phyloP scores from a whole-genome alignment of 2,329 filamentous ascomycete species.

The Coniella lustricola region DNA sequence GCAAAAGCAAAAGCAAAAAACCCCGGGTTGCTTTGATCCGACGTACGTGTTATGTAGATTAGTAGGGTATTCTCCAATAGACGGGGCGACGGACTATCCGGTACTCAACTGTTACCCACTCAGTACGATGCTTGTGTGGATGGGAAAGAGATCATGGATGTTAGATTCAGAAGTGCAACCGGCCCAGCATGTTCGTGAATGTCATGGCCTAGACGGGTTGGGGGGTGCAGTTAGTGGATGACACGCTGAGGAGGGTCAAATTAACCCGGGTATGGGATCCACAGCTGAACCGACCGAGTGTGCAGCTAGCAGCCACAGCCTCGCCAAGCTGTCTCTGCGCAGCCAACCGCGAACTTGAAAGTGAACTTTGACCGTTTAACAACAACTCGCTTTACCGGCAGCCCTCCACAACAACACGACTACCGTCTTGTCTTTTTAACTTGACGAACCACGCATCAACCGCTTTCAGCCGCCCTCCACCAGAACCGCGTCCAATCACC shows the following conservation, averaged over 20 bases:
- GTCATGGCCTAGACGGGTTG: no score
- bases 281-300: not conserved
- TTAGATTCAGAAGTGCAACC: no score
- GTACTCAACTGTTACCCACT: no score
- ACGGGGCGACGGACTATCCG: not conserved
- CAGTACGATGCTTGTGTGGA: no score
- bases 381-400: not conserved
- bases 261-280: not conserved
- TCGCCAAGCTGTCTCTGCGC: not conserved
- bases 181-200: no score
- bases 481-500: not conserved
- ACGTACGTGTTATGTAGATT: conserved; percentile 13
- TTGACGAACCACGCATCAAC: no score
- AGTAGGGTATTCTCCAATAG: conserved; percentile 4
- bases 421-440: no score
- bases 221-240: not conserved
- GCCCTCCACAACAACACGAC: no score
- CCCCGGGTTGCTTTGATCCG: conserved; percentile 1
- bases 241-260: not conserved
- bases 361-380: not conserved
- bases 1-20: not conserved
- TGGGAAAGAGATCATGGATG: no score
- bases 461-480: no score
- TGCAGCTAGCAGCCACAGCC: not conserved
- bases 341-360: not conserved